A percentile compares a stretch with the other conserved stretches of the same genome.
Evolutionary conservation across 805 yeast genomes (phyloP).

Genomic region (Teunomyces stri): DNA sequence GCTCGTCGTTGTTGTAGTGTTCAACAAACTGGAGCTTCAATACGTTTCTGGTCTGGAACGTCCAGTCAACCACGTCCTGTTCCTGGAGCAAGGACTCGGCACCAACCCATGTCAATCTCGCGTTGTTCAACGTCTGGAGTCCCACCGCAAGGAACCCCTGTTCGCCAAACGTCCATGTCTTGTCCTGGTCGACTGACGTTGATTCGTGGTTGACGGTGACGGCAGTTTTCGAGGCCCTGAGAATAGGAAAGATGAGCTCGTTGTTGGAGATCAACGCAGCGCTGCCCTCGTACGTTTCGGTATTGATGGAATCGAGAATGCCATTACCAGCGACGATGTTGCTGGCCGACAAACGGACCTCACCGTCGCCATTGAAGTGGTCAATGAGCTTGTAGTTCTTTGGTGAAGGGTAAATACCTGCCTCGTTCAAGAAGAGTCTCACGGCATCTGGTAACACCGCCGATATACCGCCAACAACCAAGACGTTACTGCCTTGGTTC

Average conservation of each 20-base stretch:
- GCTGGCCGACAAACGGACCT: slow-evolving; percentile 29
- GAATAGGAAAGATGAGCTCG: slow-evolving; percentile 66
- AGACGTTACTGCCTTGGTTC: slow-evolving; percentile 69
- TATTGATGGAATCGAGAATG: slow-evolving; percentile 2
- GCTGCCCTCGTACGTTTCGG: slow-evolving; percentile 44
- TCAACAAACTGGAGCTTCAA: slow-evolving; percentile 52
- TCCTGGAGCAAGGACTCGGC: slow-evolving; percentile 48
- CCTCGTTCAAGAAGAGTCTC: slow-evolving; percentile 65
- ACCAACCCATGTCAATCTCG: slow-evolving; percentile 84
- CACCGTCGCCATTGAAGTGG: slow-evolving; percentile 48
- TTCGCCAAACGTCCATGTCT: slow-evolving; percentile 75
- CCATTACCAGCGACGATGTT: slow-evolving; percentile 20
- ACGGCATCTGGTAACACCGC: slow-evolving; percentile 40
- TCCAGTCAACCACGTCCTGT: slow-evolving; percentile 53
- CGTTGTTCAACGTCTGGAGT: slow-evolving; percentile 75
- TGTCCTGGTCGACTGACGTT: slow-evolving; percentile 38
- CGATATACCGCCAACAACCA: slow-evolving; percentile 55
- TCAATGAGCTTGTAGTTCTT: slow-evolving; percentile 63
- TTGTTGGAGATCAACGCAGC: slow-evolving; percentile 71
- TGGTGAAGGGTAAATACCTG: slow-evolving; percentile 85
- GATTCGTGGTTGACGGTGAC: slow-evolving; percentile 46
- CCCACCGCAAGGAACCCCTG: slow-evolving; percentile 76
- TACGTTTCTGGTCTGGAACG: slow-evolving; percentile 65
- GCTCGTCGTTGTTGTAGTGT: slow-evolving; percentile 52
- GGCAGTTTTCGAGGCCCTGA: slow-evolving; percentile 66